A percentile compares a stretch with the other conserved stretches of the same genome.
Conservation (phyloP, 208 protist species). For the Dictyostelium gargantuum region DNA sequence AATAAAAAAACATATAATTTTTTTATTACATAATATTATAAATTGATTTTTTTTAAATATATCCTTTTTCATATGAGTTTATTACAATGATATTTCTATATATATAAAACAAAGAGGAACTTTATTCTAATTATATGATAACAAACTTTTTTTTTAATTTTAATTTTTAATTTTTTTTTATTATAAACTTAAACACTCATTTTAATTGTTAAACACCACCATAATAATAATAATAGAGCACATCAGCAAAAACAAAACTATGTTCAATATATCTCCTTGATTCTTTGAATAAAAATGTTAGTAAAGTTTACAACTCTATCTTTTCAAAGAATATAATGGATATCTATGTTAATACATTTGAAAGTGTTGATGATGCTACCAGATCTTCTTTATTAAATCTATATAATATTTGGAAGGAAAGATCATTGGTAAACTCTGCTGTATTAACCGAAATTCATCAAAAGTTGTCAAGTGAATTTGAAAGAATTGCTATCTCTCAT, state of each 20-base stretch:
- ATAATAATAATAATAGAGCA: no score
- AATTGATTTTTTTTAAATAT: no score
- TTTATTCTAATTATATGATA: no score
- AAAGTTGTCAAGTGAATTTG: not conserved
- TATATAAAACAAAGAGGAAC: no score
- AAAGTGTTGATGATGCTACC: not conserved
- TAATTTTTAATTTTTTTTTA: no score
- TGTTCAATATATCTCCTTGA: slow-evolving; percentile 12
- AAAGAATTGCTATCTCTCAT: not conserved
- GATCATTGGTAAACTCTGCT: not conserved
- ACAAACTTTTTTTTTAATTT: no score
- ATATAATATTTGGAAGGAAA: slow-evolving; percentile 38
- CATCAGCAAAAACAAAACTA: not conserved
- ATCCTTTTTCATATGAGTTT: no score
- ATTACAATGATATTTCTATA: no score
- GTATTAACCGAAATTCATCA: not conserved
- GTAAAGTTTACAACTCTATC: not conserved
- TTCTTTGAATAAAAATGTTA: slow-evolving; percentile 47
- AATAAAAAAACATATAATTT: no score
- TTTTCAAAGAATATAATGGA: slow-evolving; percentile 16
- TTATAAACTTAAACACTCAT: no score
- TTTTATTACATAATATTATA: no score
- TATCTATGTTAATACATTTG: not conserved
- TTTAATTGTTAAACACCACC: no score
- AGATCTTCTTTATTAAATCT: not conserved